phyloP scores from a whole-genome alignment of 176 grass and related monocot species.

The Dendrocalamus sinicus region DNA sequence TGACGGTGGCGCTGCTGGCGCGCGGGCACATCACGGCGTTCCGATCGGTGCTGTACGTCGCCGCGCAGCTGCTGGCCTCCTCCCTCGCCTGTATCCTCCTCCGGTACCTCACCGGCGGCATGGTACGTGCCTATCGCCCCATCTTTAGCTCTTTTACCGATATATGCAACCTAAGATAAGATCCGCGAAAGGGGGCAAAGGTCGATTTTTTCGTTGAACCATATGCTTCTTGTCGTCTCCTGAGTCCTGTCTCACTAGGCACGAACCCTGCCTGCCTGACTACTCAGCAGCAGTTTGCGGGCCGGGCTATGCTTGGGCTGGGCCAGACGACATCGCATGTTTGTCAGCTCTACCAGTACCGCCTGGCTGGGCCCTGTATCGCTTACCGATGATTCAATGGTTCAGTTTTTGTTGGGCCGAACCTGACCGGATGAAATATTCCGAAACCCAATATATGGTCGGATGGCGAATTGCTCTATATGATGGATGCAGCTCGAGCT shows the following conservation, averaged over 20 bases:
- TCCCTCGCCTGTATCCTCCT: conserved; percentile 68
- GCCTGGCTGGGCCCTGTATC: too few relatives aligned
- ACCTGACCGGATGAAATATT: too few relatives aligned
- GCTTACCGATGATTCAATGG: neutral
- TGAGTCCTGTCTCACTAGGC: neutral
- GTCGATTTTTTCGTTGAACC: neutral
- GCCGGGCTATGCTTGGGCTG: neutral
- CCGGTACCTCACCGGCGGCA: conserved; percentile 57
- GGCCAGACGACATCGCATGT: neutral
- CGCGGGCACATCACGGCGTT: conserved; percentile 73
- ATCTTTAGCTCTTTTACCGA: neutral
- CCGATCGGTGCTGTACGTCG: conserved; percentile 69
- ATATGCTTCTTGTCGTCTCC: neutral
- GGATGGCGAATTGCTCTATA: neutral
- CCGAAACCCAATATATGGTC: too few relatives aligned
- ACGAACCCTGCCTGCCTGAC: conserved; percentile 1
- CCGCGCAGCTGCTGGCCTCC: conserved; percentile 75
- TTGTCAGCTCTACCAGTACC: neutral
- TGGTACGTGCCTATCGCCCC: conserved; percentile 27
- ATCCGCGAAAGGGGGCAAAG: conserved; percentile 13
- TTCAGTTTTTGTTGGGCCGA: too few relatives aligned
- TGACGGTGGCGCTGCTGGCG: conserved; percentile 77
- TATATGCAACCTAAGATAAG: neutral
- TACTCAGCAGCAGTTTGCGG: neutral
- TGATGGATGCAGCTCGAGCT: neutral